Percentiles rank a stretch among this genome's conserved stretches.
Conservation (phyloP, 805 yeast genomes). For the Kluyveromyces starmeri region DNA sequence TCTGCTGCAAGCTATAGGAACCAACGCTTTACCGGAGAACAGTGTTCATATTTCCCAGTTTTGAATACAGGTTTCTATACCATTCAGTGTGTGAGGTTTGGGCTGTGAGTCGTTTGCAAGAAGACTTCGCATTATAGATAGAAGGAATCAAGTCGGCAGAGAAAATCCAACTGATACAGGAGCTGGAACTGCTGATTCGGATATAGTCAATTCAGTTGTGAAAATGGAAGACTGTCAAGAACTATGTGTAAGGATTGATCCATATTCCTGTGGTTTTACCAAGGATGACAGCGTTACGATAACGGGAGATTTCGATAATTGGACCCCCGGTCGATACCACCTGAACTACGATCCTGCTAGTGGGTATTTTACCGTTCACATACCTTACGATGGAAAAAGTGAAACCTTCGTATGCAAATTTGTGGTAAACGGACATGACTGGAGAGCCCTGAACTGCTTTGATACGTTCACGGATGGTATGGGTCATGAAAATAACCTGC, state of each 20-base stretch:
- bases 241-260: conserved; percentile 4
- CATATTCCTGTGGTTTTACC: conserved; percentile 3
- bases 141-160: too few relatives aligned
- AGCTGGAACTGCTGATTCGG: too few relatives aligned
- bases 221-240: conserved; percentile 3
- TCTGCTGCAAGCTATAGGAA: too few relatives aligned
- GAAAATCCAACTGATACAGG: too few relatives aligned
- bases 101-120: too few relatives aligned
- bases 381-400: conserved; percentile 10
- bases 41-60: too few relatives aligned
- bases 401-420: conserved; percentile 8
- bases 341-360: conserved; percentile 10
- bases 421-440: conserved; percentile 18
- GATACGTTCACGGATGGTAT: conserved; percentile 16
- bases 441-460: conserved; percentile 21
- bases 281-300: conserved; percentile 16
- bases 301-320: conserved; percentile 26
- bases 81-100: too few relatives aligned
- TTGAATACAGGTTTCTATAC: too few relatives aligned
- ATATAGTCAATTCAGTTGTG: too few relatives aligned
- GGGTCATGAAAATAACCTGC: conserved; percentile 16
- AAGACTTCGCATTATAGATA: too few relatives aligned
- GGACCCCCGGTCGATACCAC: conserved; percentile 17
- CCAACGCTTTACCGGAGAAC: too few relatives aligned
- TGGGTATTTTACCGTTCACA: conserved; percentile 12